Evolutionary conservation across 768 basidiomycete species (phyloP).

Genomic region (Termitomyces titanicus): DNA sequence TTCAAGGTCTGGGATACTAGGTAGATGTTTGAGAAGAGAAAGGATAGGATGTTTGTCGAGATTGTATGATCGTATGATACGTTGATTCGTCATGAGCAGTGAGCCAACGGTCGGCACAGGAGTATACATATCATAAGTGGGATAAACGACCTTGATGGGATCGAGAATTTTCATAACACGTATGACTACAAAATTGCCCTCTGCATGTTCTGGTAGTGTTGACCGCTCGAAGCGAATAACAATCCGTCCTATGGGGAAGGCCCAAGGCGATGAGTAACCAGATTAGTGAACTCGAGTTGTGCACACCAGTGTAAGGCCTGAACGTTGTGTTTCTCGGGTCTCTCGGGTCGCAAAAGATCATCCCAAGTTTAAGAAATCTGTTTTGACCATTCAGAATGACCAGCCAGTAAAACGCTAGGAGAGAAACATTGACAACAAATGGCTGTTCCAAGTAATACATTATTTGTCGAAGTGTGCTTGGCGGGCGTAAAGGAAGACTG

Average conservation of each 20-base stretch:
- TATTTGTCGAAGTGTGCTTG: too few species aligned
- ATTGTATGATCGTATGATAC: too few species aligned
- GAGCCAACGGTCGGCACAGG: background rate
- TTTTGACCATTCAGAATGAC: too few species aligned
- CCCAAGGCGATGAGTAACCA: background rate
- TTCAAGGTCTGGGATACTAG: background rate
- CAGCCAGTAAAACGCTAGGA: too few species aligned
- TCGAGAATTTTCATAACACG: constrained; percentile 20
- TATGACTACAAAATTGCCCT: constrained; percentile 27
- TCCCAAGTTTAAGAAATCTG: too few species aligned
- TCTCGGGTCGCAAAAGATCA: background rate
- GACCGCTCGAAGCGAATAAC: constrained; percentile 15
- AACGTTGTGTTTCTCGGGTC: background rate
- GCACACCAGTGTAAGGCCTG: background rate
- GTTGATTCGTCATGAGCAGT: too few species aligned
- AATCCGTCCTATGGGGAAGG: constrained; percentile 2
- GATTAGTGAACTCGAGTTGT: background rate
- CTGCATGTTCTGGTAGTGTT: constrained; percentile 18
- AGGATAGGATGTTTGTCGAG: background rate
- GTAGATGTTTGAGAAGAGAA: background rate
- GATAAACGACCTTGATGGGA: constrained; percentile 6
- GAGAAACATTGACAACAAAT: background rate
- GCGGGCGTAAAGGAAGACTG: too few species aligned
- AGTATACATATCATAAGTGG: constrained; percentile 6
- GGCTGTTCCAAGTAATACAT: background rate